These are phyloP conservation scores for Syzygium malaccense DNA, from an alignment of 441 rosid genomes.

Conservation along the genomic window DNA sequence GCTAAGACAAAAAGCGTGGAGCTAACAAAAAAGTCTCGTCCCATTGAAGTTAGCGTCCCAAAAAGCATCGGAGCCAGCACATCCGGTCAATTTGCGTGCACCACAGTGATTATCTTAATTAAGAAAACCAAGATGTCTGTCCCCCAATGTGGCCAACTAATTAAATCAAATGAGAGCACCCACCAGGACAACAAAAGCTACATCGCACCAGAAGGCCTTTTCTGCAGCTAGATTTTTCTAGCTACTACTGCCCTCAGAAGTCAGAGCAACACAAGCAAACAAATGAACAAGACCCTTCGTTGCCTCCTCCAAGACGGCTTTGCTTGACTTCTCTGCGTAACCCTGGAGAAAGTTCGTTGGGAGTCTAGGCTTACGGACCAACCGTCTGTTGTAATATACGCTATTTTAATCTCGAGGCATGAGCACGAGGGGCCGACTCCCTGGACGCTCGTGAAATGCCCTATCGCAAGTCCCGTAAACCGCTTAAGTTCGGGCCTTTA, in stretches of 20 bases:
- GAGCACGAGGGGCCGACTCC: background rate
- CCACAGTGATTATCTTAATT: background rate
- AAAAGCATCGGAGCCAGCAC: background rate
- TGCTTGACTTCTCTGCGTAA: background rate
- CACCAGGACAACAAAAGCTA: background rate
- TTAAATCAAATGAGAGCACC: background rate
- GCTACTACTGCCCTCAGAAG: background rate
- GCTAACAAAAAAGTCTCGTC: background rate
- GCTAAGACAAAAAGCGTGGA: background rate
- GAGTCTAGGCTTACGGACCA: background rate
- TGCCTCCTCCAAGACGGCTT: background rate
- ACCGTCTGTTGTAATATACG: background rate
- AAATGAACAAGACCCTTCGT: background rate
- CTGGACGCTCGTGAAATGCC: background rate
- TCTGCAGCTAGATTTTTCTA: background rate
- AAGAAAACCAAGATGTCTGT: background rate
- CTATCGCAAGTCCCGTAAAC: background rate
- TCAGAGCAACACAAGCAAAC: background rate
- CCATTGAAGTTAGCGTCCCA: background rate
- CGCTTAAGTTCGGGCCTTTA: background rate
- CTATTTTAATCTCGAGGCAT: background rate
- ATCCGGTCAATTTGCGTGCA: background rate
- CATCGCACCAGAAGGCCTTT: background rate
- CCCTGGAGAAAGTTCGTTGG: background rate
- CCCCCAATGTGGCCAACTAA: background rate